Evolutionary conservation across 257 asterid genomes (phyloP), one percentile per base, ranked within the genome.

Genomic region (Petrea volubilis): DNA sequence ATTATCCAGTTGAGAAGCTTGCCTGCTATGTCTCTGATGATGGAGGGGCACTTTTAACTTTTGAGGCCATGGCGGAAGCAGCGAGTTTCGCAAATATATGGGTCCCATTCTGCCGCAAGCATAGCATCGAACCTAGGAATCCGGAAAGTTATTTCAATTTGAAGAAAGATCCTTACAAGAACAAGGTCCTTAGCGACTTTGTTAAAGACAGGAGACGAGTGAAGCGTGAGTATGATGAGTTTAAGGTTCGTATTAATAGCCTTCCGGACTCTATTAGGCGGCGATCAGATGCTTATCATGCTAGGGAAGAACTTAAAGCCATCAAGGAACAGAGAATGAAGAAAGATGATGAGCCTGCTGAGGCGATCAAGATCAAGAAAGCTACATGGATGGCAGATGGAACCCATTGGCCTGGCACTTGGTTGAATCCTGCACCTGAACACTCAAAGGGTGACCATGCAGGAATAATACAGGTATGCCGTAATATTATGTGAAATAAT

Each of bases 351-450:
- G 89, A 86, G 25, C 75, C 83, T 47, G 11, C 77, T 3, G 93
- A 84, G 78, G 68, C 43, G 49, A 9, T 84, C 41, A 87, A 87
- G 83, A 72, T 87, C 50, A 81, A 79, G 67, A 84, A 80, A 77
- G 90, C 90, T 31, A 87, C 93, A 14, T 87, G 93, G 93, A 87
- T 87, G 93, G 90, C 93, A 4, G 93, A 87, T 57, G 93, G 88
- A 41, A 87, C 93, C 13, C 93, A 87, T 38, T 87, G 93, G 93
- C 93, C 93, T 3, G 93, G 93, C 12, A 84, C 90, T 49, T 87
- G 93, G 93, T 53, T 74, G 71, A 52, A 21, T 63, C 21, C 90
- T 31, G 36, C 86, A n/a, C 62, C 71, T 17, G 90, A 84, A 51
- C 86, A 87, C 68, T 56, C 90, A 8, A 85, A 76, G 56, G 86